Evolutionary conservation across 2,329 filamentous ascomycete genomes (phyloP).

Genomic region (Daldinia eschscholtzii): DNA sequence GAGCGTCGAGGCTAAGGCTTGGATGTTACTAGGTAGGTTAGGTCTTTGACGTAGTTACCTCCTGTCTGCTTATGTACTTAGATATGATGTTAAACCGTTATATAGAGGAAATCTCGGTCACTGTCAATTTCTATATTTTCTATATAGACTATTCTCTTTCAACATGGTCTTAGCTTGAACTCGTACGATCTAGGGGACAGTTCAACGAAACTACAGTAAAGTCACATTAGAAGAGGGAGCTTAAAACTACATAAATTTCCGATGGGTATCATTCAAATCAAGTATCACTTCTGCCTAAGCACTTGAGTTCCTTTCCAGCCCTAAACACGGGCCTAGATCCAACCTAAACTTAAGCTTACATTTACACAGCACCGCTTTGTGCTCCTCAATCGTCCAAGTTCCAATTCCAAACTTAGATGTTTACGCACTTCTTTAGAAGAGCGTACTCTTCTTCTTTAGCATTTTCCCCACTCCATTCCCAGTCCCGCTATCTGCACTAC

Average conservation of each 20-base stretch:
- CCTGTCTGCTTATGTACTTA: not conserved
- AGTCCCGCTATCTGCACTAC: conserved; percentile 50
- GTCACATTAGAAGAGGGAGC: not conserved
- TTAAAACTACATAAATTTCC: not conserved
- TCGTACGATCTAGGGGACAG: not conserved
- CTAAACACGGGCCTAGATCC: not conserved
- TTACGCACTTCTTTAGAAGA: conserved; percentile 54
- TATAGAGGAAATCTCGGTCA: not conserved
- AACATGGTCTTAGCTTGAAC: not conserved
- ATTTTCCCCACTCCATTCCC: conserved; percentile 55
- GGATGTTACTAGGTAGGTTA: no score
- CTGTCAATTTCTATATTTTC: no score
- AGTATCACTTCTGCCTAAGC: conserved; percentile 8
- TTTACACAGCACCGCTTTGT: not conserved
- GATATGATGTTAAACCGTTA: not conserved
- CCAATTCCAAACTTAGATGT: not conserved
- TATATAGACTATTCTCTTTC: not conserved
- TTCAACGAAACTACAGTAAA: not conserved
- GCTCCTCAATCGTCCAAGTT: not conserved
- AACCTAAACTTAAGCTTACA: not conserved
- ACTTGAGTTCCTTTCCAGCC: conserved; percentile 9
- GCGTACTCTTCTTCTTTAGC: conserved; percentile 63
- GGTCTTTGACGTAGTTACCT: no score
- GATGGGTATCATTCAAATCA: conserved; percentile 41
- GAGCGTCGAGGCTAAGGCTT: no score